phyloP scores from a whole-genome alignment of 495 filamentous ascomycete genomes.

The Copromyces sp. region DNA sequence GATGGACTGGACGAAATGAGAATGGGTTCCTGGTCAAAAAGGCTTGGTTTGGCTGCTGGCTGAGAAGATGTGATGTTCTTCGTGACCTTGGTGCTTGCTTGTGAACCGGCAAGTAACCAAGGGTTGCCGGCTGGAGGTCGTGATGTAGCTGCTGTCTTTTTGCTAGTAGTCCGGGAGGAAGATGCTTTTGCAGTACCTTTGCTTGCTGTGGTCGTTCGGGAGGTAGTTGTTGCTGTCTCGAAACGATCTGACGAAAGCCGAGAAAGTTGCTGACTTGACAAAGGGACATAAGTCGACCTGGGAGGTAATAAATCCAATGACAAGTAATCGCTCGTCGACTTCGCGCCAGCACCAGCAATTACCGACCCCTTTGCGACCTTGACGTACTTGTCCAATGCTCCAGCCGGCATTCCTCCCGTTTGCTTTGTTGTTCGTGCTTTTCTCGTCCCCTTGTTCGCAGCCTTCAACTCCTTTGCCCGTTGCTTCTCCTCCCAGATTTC shows the following conservation, averaged over 20 bases:
- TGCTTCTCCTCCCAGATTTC: conserved; percentile 63
- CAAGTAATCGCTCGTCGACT: neutral
- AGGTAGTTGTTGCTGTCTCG: neutral
- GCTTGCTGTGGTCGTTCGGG: conserved; percentile 2
- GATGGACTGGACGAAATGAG: conserved; percentile 35
- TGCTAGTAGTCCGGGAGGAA: neutral
- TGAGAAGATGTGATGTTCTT: conserved; percentile 9
- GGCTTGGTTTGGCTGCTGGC: neutral
- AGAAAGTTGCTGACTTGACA: neutral
- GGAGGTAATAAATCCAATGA: neutral
- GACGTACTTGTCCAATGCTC: conserved; percentile 28
- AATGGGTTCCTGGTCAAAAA: conserved; percentile 22
- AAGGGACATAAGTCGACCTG: neutral
- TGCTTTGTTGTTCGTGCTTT: conserved; percentile 15
- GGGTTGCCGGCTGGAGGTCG: conserved; percentile 22
- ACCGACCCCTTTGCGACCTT: conserved; percentile 24
- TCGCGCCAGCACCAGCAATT: neutral
- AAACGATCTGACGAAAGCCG: neutral
- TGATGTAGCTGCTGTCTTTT: conserved; percentile 7
- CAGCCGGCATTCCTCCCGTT: conserved; percentile 16
- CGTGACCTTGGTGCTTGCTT: conserved; percentile 22
- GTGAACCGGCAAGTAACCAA: conserved; percentile 36
- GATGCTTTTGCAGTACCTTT: neutral
- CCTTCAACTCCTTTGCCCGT: conserved; percentile 32
- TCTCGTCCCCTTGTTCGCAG: conserved; percentile 17